A percentile compares a stretch with the other conserved stretches of the same genome.
Conservation (phyloP, 768 basidiomycete genomes). For the Auricularia auricula-judae region DNA sequence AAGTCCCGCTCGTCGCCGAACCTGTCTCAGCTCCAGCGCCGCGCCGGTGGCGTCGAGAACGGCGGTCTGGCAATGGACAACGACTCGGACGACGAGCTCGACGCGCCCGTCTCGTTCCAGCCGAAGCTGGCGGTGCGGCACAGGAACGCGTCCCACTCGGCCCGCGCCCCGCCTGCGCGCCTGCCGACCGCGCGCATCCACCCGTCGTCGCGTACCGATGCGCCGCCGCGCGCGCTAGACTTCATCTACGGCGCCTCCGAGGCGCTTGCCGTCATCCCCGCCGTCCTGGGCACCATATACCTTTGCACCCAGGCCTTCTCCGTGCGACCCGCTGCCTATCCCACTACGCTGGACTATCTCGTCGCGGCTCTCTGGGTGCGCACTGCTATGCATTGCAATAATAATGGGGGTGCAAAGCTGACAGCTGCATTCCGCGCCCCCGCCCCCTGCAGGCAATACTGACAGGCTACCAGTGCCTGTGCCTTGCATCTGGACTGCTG, state of each 20-base stretch:
- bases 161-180: neutral
- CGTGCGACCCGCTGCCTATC: slow-evolving; percentile 16
- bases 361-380: slow-evolving; percentile 65
- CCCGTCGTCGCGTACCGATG: slow-evolving; percentile 23
- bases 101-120: neutral
- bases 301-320: slow-evolving; percentile 44
- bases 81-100: neutral
- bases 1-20: neutral
- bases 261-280: slow-evolving; percentile 56
- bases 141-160: neutral
- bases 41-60: neutral
- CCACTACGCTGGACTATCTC: slow-evolving; percentile 44
- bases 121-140: neutral
- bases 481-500: slow-evolving; percentile 79
- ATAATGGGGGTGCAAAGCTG: neutral
- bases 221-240: neutral
- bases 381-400: slow-evolving; percentile 1
- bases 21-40: neutral
- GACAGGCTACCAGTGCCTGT: slow-evolving; percentile 83
- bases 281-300: slow-evolving; percentile 51
- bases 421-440: neutral
- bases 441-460: slow-evolving; percentile 52
- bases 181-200: slow-evolving; percentile 61
- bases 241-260: neutral
- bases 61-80: neutral